Base-by-base conservation (phyloP, 2,329 filamentous ascomycete genomes). In the Neofusicoccum kwambonambiense region DNA sequence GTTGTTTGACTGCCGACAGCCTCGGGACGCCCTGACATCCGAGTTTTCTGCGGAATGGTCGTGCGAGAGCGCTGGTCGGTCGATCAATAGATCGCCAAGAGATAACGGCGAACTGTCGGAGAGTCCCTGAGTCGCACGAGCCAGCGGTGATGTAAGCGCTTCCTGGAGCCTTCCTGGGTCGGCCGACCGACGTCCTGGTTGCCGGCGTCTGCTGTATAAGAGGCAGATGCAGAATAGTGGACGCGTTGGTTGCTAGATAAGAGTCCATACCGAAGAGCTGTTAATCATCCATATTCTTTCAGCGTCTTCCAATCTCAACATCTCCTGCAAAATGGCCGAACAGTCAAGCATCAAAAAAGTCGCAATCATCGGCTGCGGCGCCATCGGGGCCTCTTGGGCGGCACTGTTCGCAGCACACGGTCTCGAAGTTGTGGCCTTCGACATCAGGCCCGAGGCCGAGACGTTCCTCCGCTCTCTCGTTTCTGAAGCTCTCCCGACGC, bases 301-400 rank as follows among this genome's bases (percentile, higher is more conserved):
- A 19, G 11, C 11, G 8, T 8, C 1, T 49, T 37, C n/a, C n/a
- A 39, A 27, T 2, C 12, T 15, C 17, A 51, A 27, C 15, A 17
- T 11, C n/a, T 12, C 15, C 58, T 39, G n/a, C n/a, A 52, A 5
- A 34, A 64, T 60, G 62, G 2, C 52, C 9, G 9, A 15, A 58
- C 27, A 39, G 19, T 27, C 50, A 17, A 19, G 34, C 27, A 67
- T 67, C 67, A 70, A 70, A 34, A 72, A 69, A 6, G 68, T 76
- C n/a, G 70, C 70, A 51, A 70, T 79, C 4, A 74, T 79, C 47
- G 78, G 77, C 9, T 75, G 72, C 34, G 77, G 78, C 4, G 71
- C 75, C 13, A 80, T 80, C 17, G 78, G 78, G 15, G 75, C 78
- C 17, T 77, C 74, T 11, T 82, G 80, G 79, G 76, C 78, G 1